Base-by-base conservation (phyloP, 768 basidiomycete species). In the Gymnopilus junonius region DNA sequence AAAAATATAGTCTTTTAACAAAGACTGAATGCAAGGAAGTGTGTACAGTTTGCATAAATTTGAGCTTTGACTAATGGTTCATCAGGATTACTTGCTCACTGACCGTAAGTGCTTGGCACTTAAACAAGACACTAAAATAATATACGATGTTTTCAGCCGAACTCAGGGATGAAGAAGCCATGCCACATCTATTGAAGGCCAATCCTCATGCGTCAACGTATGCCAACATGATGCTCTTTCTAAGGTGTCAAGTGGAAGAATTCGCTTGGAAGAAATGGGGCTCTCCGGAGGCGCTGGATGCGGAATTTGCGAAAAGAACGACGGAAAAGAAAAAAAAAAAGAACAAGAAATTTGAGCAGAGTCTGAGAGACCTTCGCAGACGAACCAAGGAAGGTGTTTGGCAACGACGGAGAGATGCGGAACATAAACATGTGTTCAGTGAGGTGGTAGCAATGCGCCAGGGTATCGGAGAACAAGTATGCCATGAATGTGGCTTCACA, bases 241-340 rank as follows among this genome's bases (percentile, higher is more conserved):
- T 98, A 4, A 88, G 97, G 34, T 91, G 81, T 71, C 97, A 99
- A 74, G 94, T 97, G 1, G 97, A 99, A 74, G 93, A 90, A 46
- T 98, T 96, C 76, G 97, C 97, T 4, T 97, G 91, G 91, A 90
- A 93, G 73, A 99, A 99, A 77, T 99, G 97, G 97, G 96, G 95
- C 0, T 93, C 94, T 1, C 84, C 93, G 8, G 95, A 97, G 74
- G 94, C 87, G 10, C 76, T 99, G 51, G 97, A 99, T 70, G 84
- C 83, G 6, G 97, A 98, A 72, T 99, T 89, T 75, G 90, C 92
- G 68, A 82, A 83, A 34, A 84, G 96, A 56, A 85, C 84, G 56
- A 83, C 81, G 21, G 93, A 93, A 71, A 97, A 95, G 82, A 92
- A 89, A 72, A 89, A 90, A 71, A 92, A 94, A 76, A 92, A 93